A percentile compares a stretch with the other conserved stretches of the same genome.
phyloP scores from a whole-genome alignment of 139 green algal species.

The Picochlorum sp. region DNA sequence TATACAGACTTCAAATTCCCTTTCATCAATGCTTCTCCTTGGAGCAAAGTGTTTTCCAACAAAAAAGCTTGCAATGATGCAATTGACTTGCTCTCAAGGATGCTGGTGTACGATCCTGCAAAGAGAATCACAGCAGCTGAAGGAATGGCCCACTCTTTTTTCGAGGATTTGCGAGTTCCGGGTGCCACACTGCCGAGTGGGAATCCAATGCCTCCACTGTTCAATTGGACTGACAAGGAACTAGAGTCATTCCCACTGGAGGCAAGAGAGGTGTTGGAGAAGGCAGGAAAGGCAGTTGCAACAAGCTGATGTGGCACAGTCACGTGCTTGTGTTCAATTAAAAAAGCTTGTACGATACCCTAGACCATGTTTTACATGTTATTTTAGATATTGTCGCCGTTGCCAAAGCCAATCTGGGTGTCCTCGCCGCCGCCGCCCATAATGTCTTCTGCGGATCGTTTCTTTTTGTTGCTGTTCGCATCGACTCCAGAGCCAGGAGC shows the following conservation, averaged over 20 bases:
- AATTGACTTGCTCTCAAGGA: slow-evolving; percentile 63
- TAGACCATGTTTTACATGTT: too few species aligned
- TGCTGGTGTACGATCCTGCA: slow-evolving; percentile 88
- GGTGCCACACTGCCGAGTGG: slow-evolving; percentile 72
- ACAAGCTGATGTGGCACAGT: too few species aligned
- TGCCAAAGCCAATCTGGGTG: too few species aligned
- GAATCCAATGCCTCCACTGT: slow-evolving; percentile 71
- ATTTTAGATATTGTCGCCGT: too few species aligned
- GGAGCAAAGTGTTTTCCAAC: slow-evolving; percentile 86
- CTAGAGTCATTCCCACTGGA: slow-evolving; percentile 53
- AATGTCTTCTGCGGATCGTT: neutral
- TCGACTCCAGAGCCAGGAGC: neutral
- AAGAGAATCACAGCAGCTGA: slow-evolving; percentile 59
- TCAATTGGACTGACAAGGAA: slow-evolving; percentile 84
- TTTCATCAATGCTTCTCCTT: slow-evolving; percentile 94
- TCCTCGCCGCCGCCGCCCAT: too few species aligned
- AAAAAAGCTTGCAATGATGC: slow-evolving; percentile 86
- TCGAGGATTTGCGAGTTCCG: slow-evolving; percentile 88
- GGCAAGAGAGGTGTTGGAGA: slow-evolving; percentile 21
- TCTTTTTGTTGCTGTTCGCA: neutral
- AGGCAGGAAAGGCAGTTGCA: neutral
- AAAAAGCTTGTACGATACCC: too few species aligned
- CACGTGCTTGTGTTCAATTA: too few species aligned
- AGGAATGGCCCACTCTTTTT: slow-evolving; percentile 88
- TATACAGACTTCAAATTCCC: slow-evolving; percentile 99